Base-by-base conservation (phyloP, 208 protist genomes). In the Trypanosomatidae sp. region DNA sequence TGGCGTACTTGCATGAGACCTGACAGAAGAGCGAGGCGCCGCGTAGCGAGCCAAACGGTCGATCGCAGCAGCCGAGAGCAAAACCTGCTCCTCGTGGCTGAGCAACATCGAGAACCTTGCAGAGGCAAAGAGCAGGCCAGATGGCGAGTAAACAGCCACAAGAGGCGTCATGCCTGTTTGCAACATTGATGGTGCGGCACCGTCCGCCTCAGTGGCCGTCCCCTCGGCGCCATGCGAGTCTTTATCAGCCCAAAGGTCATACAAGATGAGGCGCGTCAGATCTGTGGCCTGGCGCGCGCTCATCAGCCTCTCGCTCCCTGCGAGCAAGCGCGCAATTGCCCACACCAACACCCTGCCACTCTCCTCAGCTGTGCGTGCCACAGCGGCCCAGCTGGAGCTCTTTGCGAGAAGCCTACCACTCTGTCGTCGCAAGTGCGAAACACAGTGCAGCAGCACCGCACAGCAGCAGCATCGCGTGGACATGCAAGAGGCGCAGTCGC, bases 101-200 rank as follows among this genome's bases (percentile, higher is more conserved):
- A 84, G 76, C 13, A 64, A 25, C 15, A 36, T 9, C 41, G 68
- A 79, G 67, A 90, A 94, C 15, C 36, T 68, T 0, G 76, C 60
- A 19, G 86, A 91, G 22, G 84, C 82, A 53, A 69, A 76, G 39
- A 94, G 79, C 39, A 94, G 77, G 0, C 89, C 89, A 56, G 77
- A 84, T 28, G 81, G 80, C n/a, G 84, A 88, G 73, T 82, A 94
- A 25, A 72, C 78, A 13, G 89, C 82, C 60, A 87, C 68, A 39
- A 91, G 68, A 41, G 77, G 73, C 7, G 62, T 46, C 47, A 2
- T 8, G n/a, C 52, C 19, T 3, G 39, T 19, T 25, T 19, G 9
- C 17, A 39, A 1, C 5, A 39, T 5, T 65, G 60, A 60, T 30
- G 47, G 28, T 30, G 36, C 28, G 2, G 36, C 36, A 28, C 5